Base-by-base conservation (phyloP, 2,329 filamentous ascomycete species). In the Dendrostoma leiphaemia region DNA sequence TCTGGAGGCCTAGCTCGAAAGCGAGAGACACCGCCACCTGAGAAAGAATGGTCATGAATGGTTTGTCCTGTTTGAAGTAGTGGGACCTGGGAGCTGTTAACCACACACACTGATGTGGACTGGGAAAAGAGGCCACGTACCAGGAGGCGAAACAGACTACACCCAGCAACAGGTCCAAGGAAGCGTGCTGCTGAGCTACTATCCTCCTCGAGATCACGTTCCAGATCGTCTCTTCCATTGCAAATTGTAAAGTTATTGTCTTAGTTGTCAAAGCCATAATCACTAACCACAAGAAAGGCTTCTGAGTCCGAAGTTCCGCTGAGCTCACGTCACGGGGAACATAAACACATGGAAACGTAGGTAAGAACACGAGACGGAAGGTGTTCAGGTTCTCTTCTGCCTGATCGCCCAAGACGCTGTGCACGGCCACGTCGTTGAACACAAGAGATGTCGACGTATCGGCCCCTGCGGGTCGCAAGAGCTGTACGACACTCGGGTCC, bases 1-100 rank as follows among this genome's bases (percentile, higher is more conserved):
- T 57, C 43, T 66, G 60, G 26, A 66, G 51, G n/a, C 53, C 56
- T 3, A 66, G 24, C 12, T 66, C 64, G 37, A 59, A 54, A n/a
- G 62, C 60, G 9, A 66, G 44, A 2, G 61, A 61, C 3, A 64
- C 52, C 10, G 62, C 61, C 5, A 66, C 26, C 29, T 64, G 61
- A 7, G 62, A 40, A 4, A 65, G 56, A 59, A 62, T 65, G 24
- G 38, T 54, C 61, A 63, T 62, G 32, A 64, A 64, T 2, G 62
- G 64, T 23, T 59, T 64, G 23, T 65, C 63, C 48, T 64, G 57
- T 48, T 64, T 66, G 48, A 64, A 62, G 37, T 62, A 62, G 21
- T 66, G 61, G 26, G 61, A 65, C 63, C 63, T 63, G 23, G 12
- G 9, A 32, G 7, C 19, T 8, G 19, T 47, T 31, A 49, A n/a